Evolutionary conservation across 768 basidiomycete species (phyloP).

Genomic region (Collybia sordida): DNA sequence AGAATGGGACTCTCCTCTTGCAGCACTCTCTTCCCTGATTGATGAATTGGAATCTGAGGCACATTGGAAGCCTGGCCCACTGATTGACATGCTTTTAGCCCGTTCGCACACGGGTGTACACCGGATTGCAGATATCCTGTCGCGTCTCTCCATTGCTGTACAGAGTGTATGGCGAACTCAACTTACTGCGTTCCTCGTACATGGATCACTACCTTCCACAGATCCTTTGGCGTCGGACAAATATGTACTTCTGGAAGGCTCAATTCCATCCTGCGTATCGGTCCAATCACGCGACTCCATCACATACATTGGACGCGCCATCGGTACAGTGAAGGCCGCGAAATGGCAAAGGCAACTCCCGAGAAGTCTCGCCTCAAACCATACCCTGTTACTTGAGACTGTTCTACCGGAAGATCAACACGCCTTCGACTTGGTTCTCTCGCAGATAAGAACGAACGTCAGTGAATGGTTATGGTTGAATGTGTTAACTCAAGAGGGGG

Average conservation of each 20-base stretch:
- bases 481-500: slow-evolving; percentile 79
- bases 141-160: slow-evolving; percentile 69
- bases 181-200: slow-evolving; percentile 76
- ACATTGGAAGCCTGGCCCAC: slow-evolving; percentile 70
- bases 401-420: slow-evolving; percentile 77
- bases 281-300: slow-evolving; percentile 77
- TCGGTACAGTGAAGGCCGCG: slow-evolving; percentile 78
- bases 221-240: slow-evolving; percentile 69
- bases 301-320: slow-evolving; percentile 82
- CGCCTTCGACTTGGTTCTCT: slow-evolving; percentile 71
- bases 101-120: slow-evolving; percentile 80
- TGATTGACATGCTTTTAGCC: slow-evolving; percentile 76
- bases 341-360: slow-evolving; percentile 82
- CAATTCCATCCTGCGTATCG: slow-evolving; percentile 77
- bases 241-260: slow-evolving; percentile 59
- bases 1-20: slow-evolving; percentile 86
- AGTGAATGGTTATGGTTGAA: slow-evolving; percentile 96
- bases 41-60: slow-evolving; percentile 56
- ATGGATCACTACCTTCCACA: slow-evolving; percentile 66
- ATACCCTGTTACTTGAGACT: slow-evolving; percentile 61
- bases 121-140: slow-evolving; percentile 69
- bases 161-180: slow-evolving; percentile 84
- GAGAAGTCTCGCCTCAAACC: slow-evolving; percentile 58
- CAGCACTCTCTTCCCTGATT: slow-evolving; percentile 65
- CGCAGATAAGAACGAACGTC: slow-evolving; percentile 74